phyloP scores from a whole-genome alignment of 164 flowering plant genomes.

The Platanus orientalis region DNA sequence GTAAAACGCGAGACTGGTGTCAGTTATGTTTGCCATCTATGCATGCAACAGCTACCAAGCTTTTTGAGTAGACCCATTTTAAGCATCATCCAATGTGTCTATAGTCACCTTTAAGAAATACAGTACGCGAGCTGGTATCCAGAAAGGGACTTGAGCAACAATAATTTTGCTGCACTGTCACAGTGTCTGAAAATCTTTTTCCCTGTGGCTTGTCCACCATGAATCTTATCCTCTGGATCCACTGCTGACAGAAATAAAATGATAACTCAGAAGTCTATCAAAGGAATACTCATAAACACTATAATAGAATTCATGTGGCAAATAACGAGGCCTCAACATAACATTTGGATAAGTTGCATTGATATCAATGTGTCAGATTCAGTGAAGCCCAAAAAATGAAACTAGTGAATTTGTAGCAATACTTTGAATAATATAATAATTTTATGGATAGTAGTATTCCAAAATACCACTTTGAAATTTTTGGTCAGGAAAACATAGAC shows the following conservation, averaged over 20 bases:
- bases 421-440: too few relatives aligned
- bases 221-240: background rate
- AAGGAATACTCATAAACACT: background rate
- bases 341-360: background rate
- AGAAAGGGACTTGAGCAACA: conserved; percentile 16
- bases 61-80: conserved; percentile 27
- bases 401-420: too few relatives aligned
- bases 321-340: background rate
- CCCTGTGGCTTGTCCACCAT: conserved; percentile 15
- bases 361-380: too few relatives aligned
- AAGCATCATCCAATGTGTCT: conserved; percentile 32
- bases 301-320: background rate
- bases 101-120: conserved; percentile 39
- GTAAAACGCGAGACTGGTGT: conserved; percentile 22
- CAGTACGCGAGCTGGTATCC: conserved; percentile 24
- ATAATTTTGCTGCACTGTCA: conserved; percentile 17
- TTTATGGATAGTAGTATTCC: too few relatives aligned
- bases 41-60: conserved; percentile 35
- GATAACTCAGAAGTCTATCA: background rate
- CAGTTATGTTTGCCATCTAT: conserved; percentile 28
- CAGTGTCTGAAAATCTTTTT: conserved; percentile 9
- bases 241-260: conserved; percentile 18
- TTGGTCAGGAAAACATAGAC: too few relatives aligned
- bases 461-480: too few relatives aligned
- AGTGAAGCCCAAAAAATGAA: too few relatives aligned